A percentile compares a stretch with the other conserved stretches of the same genome.
phyloP scores from a whole-genome alignment of 2,329 filamentous ascomycete species.

The Aotearoamyces nothofagi region DNA sequence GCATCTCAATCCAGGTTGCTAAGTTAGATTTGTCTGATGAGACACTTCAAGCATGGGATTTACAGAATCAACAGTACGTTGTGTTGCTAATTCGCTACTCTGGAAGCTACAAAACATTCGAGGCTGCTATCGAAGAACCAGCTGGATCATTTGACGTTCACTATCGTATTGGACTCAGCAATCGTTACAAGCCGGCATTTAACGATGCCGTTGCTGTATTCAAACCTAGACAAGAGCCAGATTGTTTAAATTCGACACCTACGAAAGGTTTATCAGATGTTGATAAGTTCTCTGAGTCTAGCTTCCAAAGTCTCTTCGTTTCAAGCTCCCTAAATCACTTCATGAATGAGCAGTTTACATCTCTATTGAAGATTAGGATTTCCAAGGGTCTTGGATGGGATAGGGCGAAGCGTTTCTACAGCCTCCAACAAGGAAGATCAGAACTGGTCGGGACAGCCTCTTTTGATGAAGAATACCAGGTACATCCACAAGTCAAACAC shows the following conservation, averaged over 20 bases:
- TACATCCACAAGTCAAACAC: neutral
- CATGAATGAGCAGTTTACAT: conserved; percentile 48
- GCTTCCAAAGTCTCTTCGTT: conserved; percentile 48
- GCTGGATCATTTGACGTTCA: conserved; percentile 25
- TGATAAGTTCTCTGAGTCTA: too few species aligned
- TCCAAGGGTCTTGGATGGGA: conserved; percentile 45
- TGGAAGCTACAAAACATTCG: conserved; percentile 42
- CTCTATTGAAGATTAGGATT: conserved; percentile 43
- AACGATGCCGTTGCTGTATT: conserved; percentile 23
- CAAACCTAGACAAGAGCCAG: conserved; percentile 10
- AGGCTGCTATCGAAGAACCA: conserved; percentile 31
- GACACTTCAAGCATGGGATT: conserved; percentile 62
- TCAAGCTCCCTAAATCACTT: conserved; percentile 56
- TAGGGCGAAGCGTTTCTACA: conserved; percentile 32
- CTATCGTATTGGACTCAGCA: conserved; percentile 56
- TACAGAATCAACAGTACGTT: conserved; percentile 52
- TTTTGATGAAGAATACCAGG: neutral
- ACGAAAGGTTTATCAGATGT: too few species aligned
- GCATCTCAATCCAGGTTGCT: conserved; percentile 51
- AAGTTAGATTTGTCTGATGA: conserved; percentile 63
- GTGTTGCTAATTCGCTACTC: conserved; percentile 56
- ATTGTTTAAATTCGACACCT: conserved; percentile 8
- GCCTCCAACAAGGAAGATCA: conserved; percentile 12
- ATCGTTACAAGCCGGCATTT: conserved; percentile 55
- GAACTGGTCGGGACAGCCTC: conserved; percentile 8